Percentiles rank a stretch among this genome's conserved stretches.
Evolutionary conservation across 345 rosid species (phyloP).

Genomic region (Raphanus raphanistrum): DNA sequence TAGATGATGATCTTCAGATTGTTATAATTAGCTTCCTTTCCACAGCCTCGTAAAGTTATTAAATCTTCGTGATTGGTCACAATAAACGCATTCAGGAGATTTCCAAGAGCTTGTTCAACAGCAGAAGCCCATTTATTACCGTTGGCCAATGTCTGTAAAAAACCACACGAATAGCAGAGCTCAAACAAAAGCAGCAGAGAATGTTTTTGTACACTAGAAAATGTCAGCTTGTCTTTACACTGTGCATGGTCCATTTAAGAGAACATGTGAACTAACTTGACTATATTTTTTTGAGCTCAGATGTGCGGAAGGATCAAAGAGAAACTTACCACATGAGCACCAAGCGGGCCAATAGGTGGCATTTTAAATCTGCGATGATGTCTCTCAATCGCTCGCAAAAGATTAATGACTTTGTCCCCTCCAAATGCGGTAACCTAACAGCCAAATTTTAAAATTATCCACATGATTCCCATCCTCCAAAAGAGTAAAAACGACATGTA

Average conservation of each 20-base stretch:
- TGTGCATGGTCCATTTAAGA: not conserved
- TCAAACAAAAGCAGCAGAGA: not conserved
- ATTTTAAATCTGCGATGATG: slow-evolving; percentile 49
- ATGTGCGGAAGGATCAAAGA: not conserved
- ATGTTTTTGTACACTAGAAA: not conserved
- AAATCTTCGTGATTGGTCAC: slow-evolving; percentile 74
- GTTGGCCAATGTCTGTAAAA: slow-evolving; percentile 59
- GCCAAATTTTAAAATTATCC: slow-evolving; percentile 17
- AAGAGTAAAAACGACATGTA: not conserved
- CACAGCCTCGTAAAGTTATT: slow-evolving; percentile 63
- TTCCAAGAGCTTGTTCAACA: slow-evolving; percentile 88
- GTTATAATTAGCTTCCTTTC: slow-evolving; percentile 61
- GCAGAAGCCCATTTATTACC: slow-evolving; percentile 85
- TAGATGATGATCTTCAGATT: slow-evolving; percentile 69
- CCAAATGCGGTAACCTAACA: slow-evolving; percentile 90
- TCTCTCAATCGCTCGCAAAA: slow-evolving; percentile 68
- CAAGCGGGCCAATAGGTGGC: slow-evolving; percentile 94
- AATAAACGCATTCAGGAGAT: slow-evolving; percentile 85
- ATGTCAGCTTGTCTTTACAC: slow-evolving; percentile 7
- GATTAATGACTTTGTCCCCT: slow-evolving; percentile 70
- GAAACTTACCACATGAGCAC: slow-evolving; percentile 77
- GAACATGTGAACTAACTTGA: not conserved
- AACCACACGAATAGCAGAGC: not conserved
- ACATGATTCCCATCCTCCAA: not conserved
- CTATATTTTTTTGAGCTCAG: not conserved